Conservation (phyloP, 2,329 filamentous ascomycete species). For the Fusarium siculi region DNA sequence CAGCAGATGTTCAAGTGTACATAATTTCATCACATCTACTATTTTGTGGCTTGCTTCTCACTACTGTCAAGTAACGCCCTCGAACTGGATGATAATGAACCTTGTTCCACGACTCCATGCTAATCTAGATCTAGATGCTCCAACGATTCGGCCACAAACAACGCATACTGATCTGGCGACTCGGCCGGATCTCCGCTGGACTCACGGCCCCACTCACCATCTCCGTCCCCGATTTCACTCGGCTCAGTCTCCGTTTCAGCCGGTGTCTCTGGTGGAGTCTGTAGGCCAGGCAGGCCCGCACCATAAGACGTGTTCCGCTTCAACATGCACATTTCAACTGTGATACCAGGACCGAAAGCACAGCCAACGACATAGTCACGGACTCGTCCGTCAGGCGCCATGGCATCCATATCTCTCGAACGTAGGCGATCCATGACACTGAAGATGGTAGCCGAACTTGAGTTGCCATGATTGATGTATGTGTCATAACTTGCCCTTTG, state of each 20-base stretch:
- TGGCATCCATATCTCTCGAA: slow-evolving; percentile 67
- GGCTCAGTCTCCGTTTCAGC: slow-evolving; percentile 65
- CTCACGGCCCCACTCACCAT: slow-evolving; percentile 28
- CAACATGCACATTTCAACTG: slow-evolving; percentile 75
- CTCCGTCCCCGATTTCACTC: slow-evolving; percentile 57
- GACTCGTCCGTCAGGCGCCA: slow-evolving; percentile 60
- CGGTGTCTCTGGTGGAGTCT: slow-evolving; percentile 66
- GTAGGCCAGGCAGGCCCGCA: slow-evolving; percentile 50
- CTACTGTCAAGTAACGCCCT: background rate
- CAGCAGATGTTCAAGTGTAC: background rate
- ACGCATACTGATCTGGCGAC: slow-evolving; percentile 27
- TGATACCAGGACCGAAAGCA: slow-evolving; percentile 76
- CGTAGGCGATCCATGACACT: slow-evolving; percentile 72
- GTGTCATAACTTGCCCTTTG: slow-evolving; percentile 76
- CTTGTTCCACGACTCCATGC: background rate
- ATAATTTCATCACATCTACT: background rate
- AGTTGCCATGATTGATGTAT: slow-evolving; percentile 76
- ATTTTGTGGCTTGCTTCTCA: background rate
- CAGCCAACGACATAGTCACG: slow-evolving; percentile 72
- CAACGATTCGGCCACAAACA: slow-evolving; percentile 37
- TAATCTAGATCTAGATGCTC: slow-evolving; percentile 44
- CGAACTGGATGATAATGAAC: background rate
- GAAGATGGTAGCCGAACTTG: slow-evolving; percentile 75
- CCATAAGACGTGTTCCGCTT: slow-evolving; percentile 53
- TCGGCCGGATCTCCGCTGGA: slow-evolving; percentile 22